Conservation (phyloP, 2,329 filamentous ascomycete genomes). For the Rhynchosporium secalis region DNA sequence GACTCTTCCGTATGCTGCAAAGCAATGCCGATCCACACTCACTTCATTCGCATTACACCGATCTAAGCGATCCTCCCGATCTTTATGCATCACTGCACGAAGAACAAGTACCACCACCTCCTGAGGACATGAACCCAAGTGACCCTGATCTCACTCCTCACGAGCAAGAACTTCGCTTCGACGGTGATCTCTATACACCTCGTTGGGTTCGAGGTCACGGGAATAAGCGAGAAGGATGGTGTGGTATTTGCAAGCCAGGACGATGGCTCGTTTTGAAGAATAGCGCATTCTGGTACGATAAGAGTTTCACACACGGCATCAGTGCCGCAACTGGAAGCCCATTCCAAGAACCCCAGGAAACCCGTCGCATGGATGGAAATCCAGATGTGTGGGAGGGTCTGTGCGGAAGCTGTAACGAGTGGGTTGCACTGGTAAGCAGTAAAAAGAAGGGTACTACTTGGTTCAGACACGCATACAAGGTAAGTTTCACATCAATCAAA, state of each 20-base stretch:
- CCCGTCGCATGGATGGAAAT: conserved; percentile 74
- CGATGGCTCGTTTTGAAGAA: conserved; percentile 88
- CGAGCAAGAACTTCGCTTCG: conserved; percentile 76
- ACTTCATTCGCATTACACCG: conserved; percentile 68
- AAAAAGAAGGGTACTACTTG: conserved; percentile 93
- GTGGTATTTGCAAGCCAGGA: conserved; percentile 82
- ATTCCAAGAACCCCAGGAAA: conserved; percentile 76
- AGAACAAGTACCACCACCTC: conserved; percentile 71
- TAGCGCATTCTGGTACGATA: conserved; percentile 91
- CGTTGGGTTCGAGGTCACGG: conserved; percentile 82
- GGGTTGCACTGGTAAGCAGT: conserved; percentile 78
- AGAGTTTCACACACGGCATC: conserved; percentile 85
- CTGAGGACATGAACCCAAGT: conserved; percentile 77
- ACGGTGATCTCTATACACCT: conserved; percentile 80
- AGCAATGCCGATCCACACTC: conserved; percentile 71
- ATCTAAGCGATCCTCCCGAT: conserved; percentile 75
- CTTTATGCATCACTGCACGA: conserved; percentile 74
- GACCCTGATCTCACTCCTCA: conserved; percentile 75
- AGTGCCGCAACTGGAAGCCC: conserved; percentile 76
- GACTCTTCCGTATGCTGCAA: conserved; percentile 71
- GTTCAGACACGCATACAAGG: conserved; percentile 89
- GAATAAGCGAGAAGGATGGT: conserved; percentile 88
- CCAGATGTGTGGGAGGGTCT: conserved; percentile 80
- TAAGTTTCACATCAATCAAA: conserved; percentile 42
- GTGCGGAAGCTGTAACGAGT: conserved; percentile 76